Base-by-base conservation (phyloP, 345 rosid species). In the Lepidium sativum region DNA sequence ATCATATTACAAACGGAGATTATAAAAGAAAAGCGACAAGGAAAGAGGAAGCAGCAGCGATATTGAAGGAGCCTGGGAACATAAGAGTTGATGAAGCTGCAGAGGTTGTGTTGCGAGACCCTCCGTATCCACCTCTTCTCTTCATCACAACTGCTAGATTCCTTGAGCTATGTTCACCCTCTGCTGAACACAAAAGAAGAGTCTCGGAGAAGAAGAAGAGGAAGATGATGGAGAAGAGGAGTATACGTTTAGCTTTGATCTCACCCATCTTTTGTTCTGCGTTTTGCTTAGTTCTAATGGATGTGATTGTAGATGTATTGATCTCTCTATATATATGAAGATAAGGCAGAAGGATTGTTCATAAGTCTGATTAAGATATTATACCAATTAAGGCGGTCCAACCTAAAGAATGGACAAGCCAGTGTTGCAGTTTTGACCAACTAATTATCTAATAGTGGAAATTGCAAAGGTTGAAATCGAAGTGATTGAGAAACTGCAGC, bases 31-130 rank as follows among this genome's bases (percentile, higher is more conserved):
- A 42, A 53, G 69, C 69, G 34, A 65, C 34, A 42, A 65, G 69
- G n/a, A 65, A 65, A 41, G 69, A 65, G 3, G 69, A 65, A 53
- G 52, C 69, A 65, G 41, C 69, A 41, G 14, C 60, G n/a, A 53
- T 18, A 41, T 65, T 60, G 13, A 65, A 65, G 32, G 69, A 65
- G 32, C 52, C 33, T 40, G 52, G 14, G 12, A 53, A 41, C 60
- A n/a, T 53, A 40, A 41, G 5, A 40, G 42, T 31, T n/a, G n/a
- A n/a, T 3, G 60, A 54, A 53, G 69, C 60, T 65, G 69, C 52
- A 14, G 69, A 53, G 11, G 51, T 65, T 41, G 69, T 13, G 60
- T 53, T 53, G 41, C 51, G 17, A 31, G 51, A 10, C 3, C 42
- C 60, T 17, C 15, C 40, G 51, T 15, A 4, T 40, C 60, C 41